Base-by-base conservation (phyloP, 306 rosid genomes). In the Corylus avellana region DNA sequence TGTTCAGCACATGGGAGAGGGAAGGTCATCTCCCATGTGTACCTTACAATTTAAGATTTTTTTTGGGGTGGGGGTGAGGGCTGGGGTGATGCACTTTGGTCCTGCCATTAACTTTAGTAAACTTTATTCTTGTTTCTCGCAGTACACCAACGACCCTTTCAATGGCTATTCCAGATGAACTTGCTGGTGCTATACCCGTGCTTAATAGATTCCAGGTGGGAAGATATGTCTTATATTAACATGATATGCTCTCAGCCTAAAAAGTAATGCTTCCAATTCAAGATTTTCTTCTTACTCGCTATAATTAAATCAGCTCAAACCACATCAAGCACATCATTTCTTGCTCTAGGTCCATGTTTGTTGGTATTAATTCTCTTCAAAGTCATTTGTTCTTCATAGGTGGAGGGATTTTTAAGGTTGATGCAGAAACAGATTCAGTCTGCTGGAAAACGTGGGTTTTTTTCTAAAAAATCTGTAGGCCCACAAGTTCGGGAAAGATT, bases 391-490 rank as follows among this genome's bases (percentile, higher is more conserved):
- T 75, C 27, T 68, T 62, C 56, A 46, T 13, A 95, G 98, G 98
- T 93, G 72, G 99, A 96, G n/a, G 97, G 90, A 39, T 96, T 96
- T 82, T 75, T 96, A 61, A 96, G 91, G 82, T 66, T 85, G 71
- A 93, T 96, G 99, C 98, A 93, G 78, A 96, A 93, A 77, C 99
- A 96, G 79, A 96, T 96, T 74, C 98, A 93, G 76, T 93, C 99
- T 42, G 87, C 97, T 75, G 99, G 97, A 72, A 96, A 93, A 81
- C 98, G 98, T 14, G 97, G 98, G 9, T 90, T 96, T 79, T 96
- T 96, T 80, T 87, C 91, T 22, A 96, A 89, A 86, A 90, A 89
- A 84, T 88, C 98, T 37, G 78, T 90, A 37, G 97, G 93, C 67
- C 89, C 93, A 61, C 98, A 90, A 85, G 77, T 85, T 72, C 89